Conservation (phyloP, 768 basidiomycete genomes). For the Pluteus cervinus region DNA sequence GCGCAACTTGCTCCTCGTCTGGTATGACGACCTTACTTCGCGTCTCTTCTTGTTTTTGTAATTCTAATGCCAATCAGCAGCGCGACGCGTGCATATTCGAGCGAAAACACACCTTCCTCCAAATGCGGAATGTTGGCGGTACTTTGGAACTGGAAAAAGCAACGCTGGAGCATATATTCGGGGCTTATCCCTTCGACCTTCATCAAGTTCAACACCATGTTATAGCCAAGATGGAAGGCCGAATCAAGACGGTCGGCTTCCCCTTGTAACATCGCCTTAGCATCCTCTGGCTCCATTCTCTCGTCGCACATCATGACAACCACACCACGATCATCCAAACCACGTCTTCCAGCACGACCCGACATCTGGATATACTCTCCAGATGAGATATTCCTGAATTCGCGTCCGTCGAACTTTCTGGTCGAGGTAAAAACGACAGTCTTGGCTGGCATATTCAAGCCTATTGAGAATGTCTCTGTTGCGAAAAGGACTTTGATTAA, state of each 20-base stretch:
- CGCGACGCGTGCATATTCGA: background rate
- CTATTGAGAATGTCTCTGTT: constrained; percentile 97
- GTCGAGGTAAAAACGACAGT: constrained; percentile 96
- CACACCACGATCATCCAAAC: constrained; percentile 93
- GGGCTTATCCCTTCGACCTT: constrained; percentile 98
- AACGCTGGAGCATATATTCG: constrained; percentile 95
- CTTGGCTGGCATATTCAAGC: constrained; percentile 98
- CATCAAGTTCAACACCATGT: constrained; percentile 98
- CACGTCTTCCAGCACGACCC: constrained; percentile 92
- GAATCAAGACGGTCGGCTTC: constrained; percentile 96
- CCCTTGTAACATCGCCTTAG: constrained; percentile 97
- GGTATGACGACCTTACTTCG: constrained; percentile 62
- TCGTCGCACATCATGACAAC: constrained; percentile 99
- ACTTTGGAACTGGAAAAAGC: constrained; percentile 98
- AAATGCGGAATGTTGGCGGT: constrained; percentile 77
- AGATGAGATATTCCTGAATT: constrained; percentile 87
- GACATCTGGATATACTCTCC: constrained; percentile 99
- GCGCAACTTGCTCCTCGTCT: constrained; percentile 75
- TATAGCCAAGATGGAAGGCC: constrained; percentile 97
- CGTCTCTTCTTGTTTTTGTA: constrained; percentile 64
- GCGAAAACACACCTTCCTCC: constrained; percentile 62
- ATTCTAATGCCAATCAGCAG: constrained; percentile 42
- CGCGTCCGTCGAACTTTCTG: constrained; percentile 92
- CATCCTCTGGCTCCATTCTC: constrained; percentile 86
- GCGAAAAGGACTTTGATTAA: constrained; percentile 97